Base-by-base conservation (phyloP, 2,329 filamentous ascomycete species). In the Byssochlamys sp. region DNA sequence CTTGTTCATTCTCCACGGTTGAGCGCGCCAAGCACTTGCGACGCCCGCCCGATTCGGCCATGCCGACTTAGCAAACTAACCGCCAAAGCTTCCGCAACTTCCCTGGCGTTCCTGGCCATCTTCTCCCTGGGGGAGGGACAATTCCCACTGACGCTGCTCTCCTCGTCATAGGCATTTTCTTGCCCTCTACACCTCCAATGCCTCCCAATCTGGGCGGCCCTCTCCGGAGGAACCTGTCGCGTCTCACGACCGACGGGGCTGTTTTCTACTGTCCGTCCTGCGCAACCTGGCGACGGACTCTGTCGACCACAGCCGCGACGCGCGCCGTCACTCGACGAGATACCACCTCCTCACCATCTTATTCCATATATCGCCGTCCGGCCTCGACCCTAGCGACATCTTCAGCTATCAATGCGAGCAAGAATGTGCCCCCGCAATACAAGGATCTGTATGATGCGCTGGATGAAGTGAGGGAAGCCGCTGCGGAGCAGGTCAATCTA, bases 401-500 rank as follows among this genome's bases (percentile, higher is more conserved):
- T 4, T 79, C 81, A 5, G 76, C 80, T 9, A 77, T 84, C 61
- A 81, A 82, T 66, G 77, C 78, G 12, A 77, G 76, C 6, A 77
- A 77, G 31, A 78, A 77, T 27, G 77, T 85, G 2, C 81, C 82
- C 0, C 64, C 75, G n/a, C 70, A 69, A 25, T 78, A 81, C 61
- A 72, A 77, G 62, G 77, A 79, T 55, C 73, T 86, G 1, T 77
- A 86, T 63, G 73, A 79, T 60, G 76, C 79, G 29, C 66, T 86
- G 48, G 75, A 75, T 12, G 72, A 72, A n/a, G 69, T 86, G 7
- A 75, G 79, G 59, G 75, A 77, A 55, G 73, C 75, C 39, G 81
- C 82, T 25, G 75, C 79, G 58, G 78, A 77, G 52, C 80, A 82
- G 66, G 78, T 84, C 55, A 83, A 84, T 66, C 69, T 83, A 29